Base-by-base conservation (phyloP, 805 yeast species). In the Scheffersomyces coipomensis region DNA sequence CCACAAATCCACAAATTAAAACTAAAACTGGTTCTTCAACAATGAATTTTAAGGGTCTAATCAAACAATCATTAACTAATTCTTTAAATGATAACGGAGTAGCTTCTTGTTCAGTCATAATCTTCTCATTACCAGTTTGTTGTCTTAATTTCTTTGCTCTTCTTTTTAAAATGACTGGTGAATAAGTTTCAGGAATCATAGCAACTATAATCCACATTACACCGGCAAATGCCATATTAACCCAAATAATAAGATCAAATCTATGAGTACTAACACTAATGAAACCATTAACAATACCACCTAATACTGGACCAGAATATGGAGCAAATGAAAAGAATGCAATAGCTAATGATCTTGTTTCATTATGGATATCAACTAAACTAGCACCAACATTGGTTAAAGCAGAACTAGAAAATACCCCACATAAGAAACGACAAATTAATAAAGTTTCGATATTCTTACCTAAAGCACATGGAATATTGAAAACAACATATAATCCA, bases 101-200 rank as follows among this genome's bases (percentile, higher is more conserved):
- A 22, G 91, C 93, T 63, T 90, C 97, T 59, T 87, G 95, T 64
- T 87, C 95, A 17, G 97, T 87, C 88, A 88, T 88, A 48, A 89
- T 87, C 58, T 83, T 83, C 44, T 73, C 71, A 56, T 88, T 83
- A 35, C 95, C 95, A 10, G 95, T 84, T 61, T 85, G 85, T 57
- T 79, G 77, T 73, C 95, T 78, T 46, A 86, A 55, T 52, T 64
- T 73, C 42, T 62, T 64, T 17, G 96, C 95, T 58, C 83, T 78
- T 37, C 56, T 73, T 53, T 80, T 82, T 44, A 86, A 66, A 39
- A 88, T 81, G 7, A 81, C 88, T 7, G 96, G 96, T 3, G 93
- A 86, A 61, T 83, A 86, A 15, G 97, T 89, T 66, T 89, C 97
- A n/a, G 97, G 97, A 22, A 89, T 76, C 13, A 73, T 51, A 11